These are phyloP conservation scores for Hygrocybe punicea DNA, from an alignment of 768 basidiomycete species.

Conservation along the genomic window DNA sequence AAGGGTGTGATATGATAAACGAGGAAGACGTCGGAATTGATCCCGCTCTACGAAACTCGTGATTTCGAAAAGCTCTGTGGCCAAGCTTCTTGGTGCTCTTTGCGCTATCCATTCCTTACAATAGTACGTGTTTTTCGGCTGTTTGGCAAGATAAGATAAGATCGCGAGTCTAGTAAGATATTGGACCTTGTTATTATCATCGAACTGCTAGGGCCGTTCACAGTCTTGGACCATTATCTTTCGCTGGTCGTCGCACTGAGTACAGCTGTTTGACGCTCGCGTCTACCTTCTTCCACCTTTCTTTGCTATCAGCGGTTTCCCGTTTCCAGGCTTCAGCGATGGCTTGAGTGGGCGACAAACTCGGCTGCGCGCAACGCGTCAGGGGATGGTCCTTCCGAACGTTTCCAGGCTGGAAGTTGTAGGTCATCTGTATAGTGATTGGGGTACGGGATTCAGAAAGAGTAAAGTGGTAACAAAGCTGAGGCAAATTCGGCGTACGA, in stretches of 20 bases:
- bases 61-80: too few relatives aligned
- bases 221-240: conserved; percentile 51
- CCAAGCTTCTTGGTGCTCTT: conserved; percentile 20
- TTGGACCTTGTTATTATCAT: not conserved
- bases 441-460: conserved; percentile 30
- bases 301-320: conserved; percentile 57
- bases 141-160: conserved; percentile 9
- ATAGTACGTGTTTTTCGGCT: not conserved
- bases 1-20: conserved; percentile 42
- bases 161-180: not conserved
- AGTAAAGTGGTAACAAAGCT: conserved; percentile 21
- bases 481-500: conserved; percentile 36
- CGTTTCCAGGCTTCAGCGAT: conserved; percentile 69
- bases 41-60: too few relatives aligned
- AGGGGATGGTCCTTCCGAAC: conserved; percentile 16
- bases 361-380: conserved; percentile 25
- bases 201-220: conserved; percentile 29
- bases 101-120: conserved; percentile 9
- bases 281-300: conserved; percentile 51
- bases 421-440: conserved; percentile 41
- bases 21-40: conserved; percentile 39
- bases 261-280: conserved; percentile 53
- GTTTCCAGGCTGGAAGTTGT: conserved; percentile 41
- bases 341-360: conserved; percentile 52
- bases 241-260: conserved; percentile 35